A percentile compares a stretch with the other conserved stretches of the same genome.
phyloP scores from a whole-genome alignment of 495 filamentous ascomycete species.

The Annulohypoxylon moriforme region DNA sequence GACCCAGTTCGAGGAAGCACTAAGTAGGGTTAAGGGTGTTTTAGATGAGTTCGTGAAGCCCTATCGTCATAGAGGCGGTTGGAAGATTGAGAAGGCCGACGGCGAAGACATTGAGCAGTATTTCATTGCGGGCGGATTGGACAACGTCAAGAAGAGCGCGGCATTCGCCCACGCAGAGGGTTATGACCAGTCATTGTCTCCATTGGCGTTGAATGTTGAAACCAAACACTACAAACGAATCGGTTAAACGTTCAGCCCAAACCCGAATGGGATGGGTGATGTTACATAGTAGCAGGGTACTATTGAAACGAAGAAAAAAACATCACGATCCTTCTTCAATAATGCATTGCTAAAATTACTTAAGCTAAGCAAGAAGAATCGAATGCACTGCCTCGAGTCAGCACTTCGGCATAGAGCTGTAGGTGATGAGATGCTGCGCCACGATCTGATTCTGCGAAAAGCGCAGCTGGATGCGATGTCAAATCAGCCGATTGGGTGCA shows the following conservation, averaged over 20 bases:
- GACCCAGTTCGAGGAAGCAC: constrained; percentile 1
- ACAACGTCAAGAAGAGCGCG: not conserved
- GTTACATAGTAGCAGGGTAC: not conserved
- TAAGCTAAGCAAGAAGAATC: not conserved
- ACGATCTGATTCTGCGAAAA: constrained; percentile 3
- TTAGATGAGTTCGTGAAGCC: not conserved
- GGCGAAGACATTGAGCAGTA: not conserved
- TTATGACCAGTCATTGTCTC: not conserved
- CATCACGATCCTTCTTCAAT: constrained; percentile 1
- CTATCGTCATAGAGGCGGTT: constrained; percentile 19
- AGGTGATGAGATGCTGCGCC: constrained; percentile 28
- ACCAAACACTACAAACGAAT: constrained; percentile 21
- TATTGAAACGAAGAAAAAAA: too few species aligned
- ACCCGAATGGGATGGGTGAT: not conserved
- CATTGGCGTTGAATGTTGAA: constrained; percentile 4
- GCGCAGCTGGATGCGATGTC: not conserved
- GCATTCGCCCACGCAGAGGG: not conserved
- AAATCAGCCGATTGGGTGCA: constrained; percentile 20
- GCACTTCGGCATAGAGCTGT: not conserved
- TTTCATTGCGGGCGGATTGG: constrained; percentile 7
- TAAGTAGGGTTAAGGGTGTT: not conserved
- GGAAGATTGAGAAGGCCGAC: constrained; percentile 17
- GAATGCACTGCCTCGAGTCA: constrained; percentile 2
- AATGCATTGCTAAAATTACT: not conserved
- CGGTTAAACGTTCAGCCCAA: not conserved